phyloP scores from a whole-genome alignment of 768 basidiomycete genomes.

The Collybia sordida region DNA sequence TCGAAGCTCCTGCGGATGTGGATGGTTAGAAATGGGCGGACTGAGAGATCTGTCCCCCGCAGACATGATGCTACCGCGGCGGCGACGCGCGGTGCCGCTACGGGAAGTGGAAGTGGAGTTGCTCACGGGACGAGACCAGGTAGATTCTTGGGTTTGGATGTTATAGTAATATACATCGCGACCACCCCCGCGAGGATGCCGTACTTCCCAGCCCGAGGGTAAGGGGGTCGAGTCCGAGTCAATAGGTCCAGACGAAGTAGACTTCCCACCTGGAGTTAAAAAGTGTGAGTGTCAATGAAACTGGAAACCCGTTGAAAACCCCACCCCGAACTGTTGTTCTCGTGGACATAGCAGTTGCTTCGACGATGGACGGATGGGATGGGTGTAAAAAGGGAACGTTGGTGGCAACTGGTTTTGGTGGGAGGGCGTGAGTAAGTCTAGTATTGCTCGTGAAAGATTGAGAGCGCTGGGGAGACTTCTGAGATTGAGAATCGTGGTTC shows the following conservation, averaged over 20 bases:
- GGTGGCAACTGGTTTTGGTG: constrained; percentile 60
- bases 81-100: constrained; percentile 21
- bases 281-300: no score
- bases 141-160: constrained; percentile 50
- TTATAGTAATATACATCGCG: constrained; percentile 60
- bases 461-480: constrained; percentile 16
- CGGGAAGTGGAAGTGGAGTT: constrained; percentile 23
- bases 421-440: constrained; percentile 63
- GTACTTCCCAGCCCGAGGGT: constrained; percentile 62
- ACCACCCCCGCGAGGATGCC: constrained; percentile 46
- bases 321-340: constrained; percentile 40
- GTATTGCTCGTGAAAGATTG: constrained; percentile 26
- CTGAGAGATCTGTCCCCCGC: constrained; percentile 19
- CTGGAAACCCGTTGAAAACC: constrained; percentile 3
- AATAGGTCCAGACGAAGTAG: constrained; percentile 24
- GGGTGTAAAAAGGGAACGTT: constrained; percentile 52
- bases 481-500: constrained; percentile 9
- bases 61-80: constrained; percentile 23
- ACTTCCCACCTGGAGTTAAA: constrained; percentile 27
- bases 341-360: constrained; percentile 62
- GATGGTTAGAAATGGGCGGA: constrained; percentile 29
- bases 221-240: constrained; percentile 32
- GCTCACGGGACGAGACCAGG: constrained; percentile 55
- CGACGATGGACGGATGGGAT: constrained; percentile 57
- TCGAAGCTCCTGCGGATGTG: constrained; percentile 23